Evolutionary conservation across 2,329 filamentous ascomycete species (phyloP).

Genomic region (Diaporthe capsici): DNA sequence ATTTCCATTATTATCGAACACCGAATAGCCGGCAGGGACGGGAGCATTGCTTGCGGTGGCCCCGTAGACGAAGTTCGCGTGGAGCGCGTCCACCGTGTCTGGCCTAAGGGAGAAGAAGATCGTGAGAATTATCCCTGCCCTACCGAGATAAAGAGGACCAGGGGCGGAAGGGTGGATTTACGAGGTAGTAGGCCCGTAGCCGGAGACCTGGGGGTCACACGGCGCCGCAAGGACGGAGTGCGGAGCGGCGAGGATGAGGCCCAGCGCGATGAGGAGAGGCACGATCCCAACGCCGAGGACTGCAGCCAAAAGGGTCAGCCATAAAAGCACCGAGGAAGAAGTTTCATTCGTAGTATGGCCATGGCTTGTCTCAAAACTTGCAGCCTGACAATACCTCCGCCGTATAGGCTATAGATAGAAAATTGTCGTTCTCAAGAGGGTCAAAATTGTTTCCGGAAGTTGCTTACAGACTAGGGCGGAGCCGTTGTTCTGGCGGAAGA

Average conservation of each 20-base stretch:
- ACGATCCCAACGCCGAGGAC: neutral
- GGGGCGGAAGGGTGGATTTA: neutral
- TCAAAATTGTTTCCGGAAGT: no score
- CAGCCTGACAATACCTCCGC: no score
- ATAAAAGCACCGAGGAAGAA: no score
- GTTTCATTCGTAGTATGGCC: no score
- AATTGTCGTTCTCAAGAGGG: no score
- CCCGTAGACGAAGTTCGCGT: neutral
- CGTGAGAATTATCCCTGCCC: neutral
- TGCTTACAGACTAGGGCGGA: neutral
- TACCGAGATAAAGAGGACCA: neutral
- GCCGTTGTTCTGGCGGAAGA: neutral
- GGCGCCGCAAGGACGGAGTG: conserved; percentile 1
- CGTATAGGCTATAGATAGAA: no score
- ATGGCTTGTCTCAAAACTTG: no score
- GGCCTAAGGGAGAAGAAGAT: neutral
- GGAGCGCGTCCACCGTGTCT: neutral
- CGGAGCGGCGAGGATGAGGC: neutral
- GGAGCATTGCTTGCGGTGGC: neutral
- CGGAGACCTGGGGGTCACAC: neutral
- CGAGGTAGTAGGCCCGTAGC: neutral
- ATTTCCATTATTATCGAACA: neutral
- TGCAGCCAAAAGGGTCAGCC: no score
- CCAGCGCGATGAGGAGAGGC: neutral
- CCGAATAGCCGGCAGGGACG: neutral